Evolutionary conservation across 306 rosid species (phyloP), one percentile per base, ranked within the genome.

Genomic region (Nissolia schottii): DNA sequence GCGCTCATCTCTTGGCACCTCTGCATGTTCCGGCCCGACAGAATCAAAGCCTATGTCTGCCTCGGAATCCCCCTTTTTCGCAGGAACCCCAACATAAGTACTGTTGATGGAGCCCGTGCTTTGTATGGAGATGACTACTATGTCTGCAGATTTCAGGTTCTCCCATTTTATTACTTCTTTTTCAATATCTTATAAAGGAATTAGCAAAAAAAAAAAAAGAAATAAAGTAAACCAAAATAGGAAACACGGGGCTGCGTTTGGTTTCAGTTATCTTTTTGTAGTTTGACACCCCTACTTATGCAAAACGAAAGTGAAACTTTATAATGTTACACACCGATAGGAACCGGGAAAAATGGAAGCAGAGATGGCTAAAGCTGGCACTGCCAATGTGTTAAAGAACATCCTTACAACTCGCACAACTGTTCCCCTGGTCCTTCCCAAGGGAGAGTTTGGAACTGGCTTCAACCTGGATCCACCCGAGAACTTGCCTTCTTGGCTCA

Each of bases 401-500:
- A 14, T 75, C 3, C 56, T 79, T 1, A 70, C 87, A 59, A 71
- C 63, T 19, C 60, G 77, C 0, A 19, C 53, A 48, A 41, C 66
- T 28, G 84, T 58, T 51, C 76, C 87, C 20, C 70, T 73, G 3
- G 51, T 80, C 1, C 0, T 83, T 25, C 81, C 87, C 1, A 58
- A 75, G 3, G 81, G 80, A 51, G 48, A 60, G n/a, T 74, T 0
- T 40, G 76, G 74, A 71, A 67, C 28, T 22, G 71, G 67, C 11
- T 54, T 79, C 69, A 65, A 76, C 38, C 64, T 73, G 0, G 24
- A 83, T 25, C 59, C 32, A 9, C 34, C 71, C 1, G 0, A 73
- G 0, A n/a, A 61, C 5, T 73, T 82, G 14, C 85, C 89, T 3
- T 65, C 77, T 66, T 85, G 87, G 89, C 85, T 85, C 56, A 27